These are phyloP conservation scores for Leishmania lainsoni DNA, from an alignment of 208 protist species.

Conservation along the genomic window DNA sequence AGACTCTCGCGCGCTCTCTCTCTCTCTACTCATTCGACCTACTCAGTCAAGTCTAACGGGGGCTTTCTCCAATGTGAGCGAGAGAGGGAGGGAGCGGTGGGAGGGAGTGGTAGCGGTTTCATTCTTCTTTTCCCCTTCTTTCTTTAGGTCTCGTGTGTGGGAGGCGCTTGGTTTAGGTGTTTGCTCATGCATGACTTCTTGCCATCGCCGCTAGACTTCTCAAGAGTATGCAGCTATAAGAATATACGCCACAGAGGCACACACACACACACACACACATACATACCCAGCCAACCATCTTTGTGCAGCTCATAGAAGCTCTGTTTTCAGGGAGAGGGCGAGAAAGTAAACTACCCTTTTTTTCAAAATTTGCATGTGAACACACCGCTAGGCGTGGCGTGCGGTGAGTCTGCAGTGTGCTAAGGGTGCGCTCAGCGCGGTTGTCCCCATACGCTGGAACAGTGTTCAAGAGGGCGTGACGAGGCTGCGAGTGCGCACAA, in stretches of 20 bases:
- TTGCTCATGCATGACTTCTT: neutral
- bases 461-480: neutral
- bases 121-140: conserved; percentile 8
- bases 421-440: neutral
- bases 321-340: neutral
- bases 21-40: neutral
- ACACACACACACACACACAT: conserved; percentile 18
- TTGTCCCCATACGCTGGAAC: neutral
- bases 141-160: neutral
- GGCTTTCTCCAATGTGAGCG: neutral
- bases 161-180: neutral
- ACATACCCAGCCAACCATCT: conserved; percentile 2
- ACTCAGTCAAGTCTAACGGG: neutral
- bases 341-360: neutral
- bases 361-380: neutral
- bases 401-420: neutral
- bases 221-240: neutral
- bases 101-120: neutral
- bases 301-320: neutral
- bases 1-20: conserved; percentile 10
- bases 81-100: neutral
- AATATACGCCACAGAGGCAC: neutral
- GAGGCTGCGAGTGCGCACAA: neutral
- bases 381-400: neutral
- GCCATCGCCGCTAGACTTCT: neutral